Evolutionary conservation across 257 asterid species (phyloP), one percentile per base, ranked within the genome.

Genomic region (Asclepias syriaca): DNA sequence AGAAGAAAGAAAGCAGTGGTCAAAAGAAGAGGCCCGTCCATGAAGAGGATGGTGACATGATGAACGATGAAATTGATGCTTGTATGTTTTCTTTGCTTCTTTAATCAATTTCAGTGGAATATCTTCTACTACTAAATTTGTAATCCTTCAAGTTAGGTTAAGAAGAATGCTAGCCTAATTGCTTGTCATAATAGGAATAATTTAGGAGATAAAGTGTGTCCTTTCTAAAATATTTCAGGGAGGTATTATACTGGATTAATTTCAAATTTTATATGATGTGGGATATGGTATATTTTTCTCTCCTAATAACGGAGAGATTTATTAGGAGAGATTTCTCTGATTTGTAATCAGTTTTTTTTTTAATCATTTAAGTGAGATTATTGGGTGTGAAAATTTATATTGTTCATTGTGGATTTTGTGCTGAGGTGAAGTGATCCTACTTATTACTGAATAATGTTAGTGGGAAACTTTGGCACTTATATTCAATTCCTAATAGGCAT

Each of bases 1-100:
- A 80, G 84, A 92, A 56, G 87, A 91, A 83, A 84, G 95, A 80
- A 60, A 82, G 21, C 34, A 66, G 53, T 58, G 21, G 24, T 46
- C 8, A 75, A 59, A 81, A 70, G 48, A 70, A 73, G 64, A 68
- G 49, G 68, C 15, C 68, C n/a, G 48, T 22, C 27, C 34, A 15
- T 16, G 71, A 58, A 27, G 72, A 67, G 55, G 72, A 80, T 3
- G 79, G 74, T 29, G 81, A 77, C 49, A 77, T 71, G 75, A 66
- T 74, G 79, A 70, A 81, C 48, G 84, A 81, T 48, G 81, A 69
- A 65, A 81, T 81, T 45, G 81, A 81, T 54, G 79, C 67, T 65
- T 81, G 84, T 81, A 77, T 59, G 72, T 9, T 53, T 48, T 40
- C 65, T 69, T 39, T 58, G 43, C 67, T 21, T 56, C 22, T 69